A percentile compares a stretch with the other conserved stretches of the same genome.
Evolutionary conservation across 371 early-diverging fungal genomes (phyloP).

Genomic region (Entomophthora muscae): DNA sequence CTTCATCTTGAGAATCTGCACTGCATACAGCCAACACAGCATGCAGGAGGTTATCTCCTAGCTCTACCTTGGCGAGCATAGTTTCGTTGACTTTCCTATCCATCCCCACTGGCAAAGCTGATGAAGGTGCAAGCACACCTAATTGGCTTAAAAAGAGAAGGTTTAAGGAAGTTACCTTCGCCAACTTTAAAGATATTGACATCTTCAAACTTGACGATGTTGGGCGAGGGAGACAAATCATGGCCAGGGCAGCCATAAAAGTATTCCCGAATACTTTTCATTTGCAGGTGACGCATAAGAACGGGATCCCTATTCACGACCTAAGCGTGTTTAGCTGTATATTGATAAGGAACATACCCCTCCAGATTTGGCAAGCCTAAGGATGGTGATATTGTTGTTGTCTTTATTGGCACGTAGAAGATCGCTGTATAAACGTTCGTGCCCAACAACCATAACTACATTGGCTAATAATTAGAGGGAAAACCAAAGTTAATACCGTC

Average conservation of each 20-base stretch:
- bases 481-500: conserved; percentile 21
- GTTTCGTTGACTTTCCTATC: conserved; percentile 60
- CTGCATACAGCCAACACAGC: conserved; percentile 71
- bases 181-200: conserved; percentile 61
- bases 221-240: conserved; percentile 68
- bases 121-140: conserved; percentile 68
- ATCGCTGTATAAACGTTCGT: conserved; percentile 81
- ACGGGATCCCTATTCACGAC: conserved; percentile 65
- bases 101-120: conserved; percentile 81
- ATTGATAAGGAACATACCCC: conserved; percentile 33
- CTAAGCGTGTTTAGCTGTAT: conserved; percentile 15
- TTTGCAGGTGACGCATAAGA: conserved; percentile 46
- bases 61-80: conserved; percentile 60
- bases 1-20: conserved; percentile 35
- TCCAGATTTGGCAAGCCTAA: conserved; percentile 83
- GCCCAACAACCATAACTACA: conserved; percentile 73
- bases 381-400: conserved; percentile 31
- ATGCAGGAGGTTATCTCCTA: conserved; percentile 64
- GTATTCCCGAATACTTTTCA: conserved; percentile 68
- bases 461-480: conserved; percentile 26
- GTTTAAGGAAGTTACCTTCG: conserved; percentile 28
- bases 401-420: conserved; percentile 34
- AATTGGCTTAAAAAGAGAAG: not conserved
- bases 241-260: conserved; percentile 73
- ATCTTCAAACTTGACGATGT: conserved; percentile 56